These are phyloP conservation scores for Phytophthora nicotianae DNA, from an alignment of 352 stramenopile species.

Conservation along the genomic window DNA sequence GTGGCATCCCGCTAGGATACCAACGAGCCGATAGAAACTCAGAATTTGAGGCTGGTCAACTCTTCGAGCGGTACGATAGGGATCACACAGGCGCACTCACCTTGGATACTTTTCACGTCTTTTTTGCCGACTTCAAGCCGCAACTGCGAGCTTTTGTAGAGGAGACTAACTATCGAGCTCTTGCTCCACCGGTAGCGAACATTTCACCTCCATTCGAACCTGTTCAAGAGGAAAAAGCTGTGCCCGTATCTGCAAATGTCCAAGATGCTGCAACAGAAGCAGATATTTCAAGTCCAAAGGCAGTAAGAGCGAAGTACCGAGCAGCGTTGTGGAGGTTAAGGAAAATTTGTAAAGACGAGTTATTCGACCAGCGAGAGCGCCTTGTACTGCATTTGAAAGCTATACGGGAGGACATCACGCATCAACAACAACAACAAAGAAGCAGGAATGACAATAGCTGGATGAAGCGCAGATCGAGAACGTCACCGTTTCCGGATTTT, in stretches of 20 bases:
- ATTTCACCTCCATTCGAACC: constrained; percentile 8
- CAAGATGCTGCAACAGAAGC: constrained; percentile 7
- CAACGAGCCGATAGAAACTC: constrained; percentile 75
- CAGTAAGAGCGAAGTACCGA: constrained; percentile 41
- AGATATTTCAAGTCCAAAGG: constrained; percentile 14
- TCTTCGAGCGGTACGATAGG: constrained; percentile 83
- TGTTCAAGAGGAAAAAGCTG: constrained; percentile 25
- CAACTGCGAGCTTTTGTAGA: constrained; percentile 71
- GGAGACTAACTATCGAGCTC: constrained; percentile 50
- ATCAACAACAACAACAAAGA: constrained; percentile 34
- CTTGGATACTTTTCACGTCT: constrained; percentile 69
- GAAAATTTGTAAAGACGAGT: constrained; percentile 65
- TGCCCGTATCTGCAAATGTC: neutral
- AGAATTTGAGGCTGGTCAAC: constrained; percentile 84
- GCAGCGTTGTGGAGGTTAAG: constrained; percentile 59
- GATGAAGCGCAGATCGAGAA: constrained; percentile 11
- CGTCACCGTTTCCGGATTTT: constrained; percentile 15
- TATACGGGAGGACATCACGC: constrained; percentile 30
- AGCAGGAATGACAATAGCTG: neutral
- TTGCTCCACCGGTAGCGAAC: constrained; percentile 1
- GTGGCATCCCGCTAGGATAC: constrained; percentile 72
- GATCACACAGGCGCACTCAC: constrained; percentile 61
- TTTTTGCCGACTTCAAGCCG: constrained; percentile 76
- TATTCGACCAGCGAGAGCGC: constrained; percentile 49
- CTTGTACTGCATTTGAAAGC: constrained; percentile 42